Conservation (phyloP, 164 flowering plant species). For the Chimonanthus salicifolius region DNA sequence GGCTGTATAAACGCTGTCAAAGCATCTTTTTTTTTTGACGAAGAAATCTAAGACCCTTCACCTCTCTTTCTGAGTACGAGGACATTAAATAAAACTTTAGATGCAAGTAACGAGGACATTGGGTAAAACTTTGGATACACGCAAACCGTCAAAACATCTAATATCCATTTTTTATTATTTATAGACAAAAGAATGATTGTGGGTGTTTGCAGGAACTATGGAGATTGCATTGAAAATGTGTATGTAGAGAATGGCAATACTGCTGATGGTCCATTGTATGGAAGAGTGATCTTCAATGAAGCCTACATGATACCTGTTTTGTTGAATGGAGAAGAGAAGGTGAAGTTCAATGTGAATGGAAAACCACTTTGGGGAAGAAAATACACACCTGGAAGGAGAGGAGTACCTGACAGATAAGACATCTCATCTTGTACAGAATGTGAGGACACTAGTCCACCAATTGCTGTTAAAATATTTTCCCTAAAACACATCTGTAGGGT, state of each 20-base stretch:
- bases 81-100: too few relatives aligned
- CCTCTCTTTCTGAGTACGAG: background rate
- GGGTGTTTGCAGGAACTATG: background rate
- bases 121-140: too few relatives aligned
- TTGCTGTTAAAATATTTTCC: too few relatives aligned
- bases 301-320: background rate
- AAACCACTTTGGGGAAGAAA: conserved; percentile 4
- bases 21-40: background rate
- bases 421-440: too few relatives aligned
- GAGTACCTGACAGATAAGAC: too few relatives aligned
- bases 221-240: conserved; percentile 2
- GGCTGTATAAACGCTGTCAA: too few relatives aligned
- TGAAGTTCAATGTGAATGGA: conserved; percentile 2
- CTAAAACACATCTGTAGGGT: too few relatives aligned
- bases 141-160: background rate
- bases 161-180: too few relatives aligned
- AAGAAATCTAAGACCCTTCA: too few relatives aligned
- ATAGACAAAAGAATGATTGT: too few relatives aligned
- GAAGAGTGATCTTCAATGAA: background rate
- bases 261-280: background rate
- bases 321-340: conserved; percentile 1
- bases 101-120: background rate
- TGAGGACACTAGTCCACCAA: too few relatives aligned
- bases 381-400: background rate
- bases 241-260: background rate